Percentiles rank a stretch among this genome's conserved stretches.
Evolutionary conservation across 2,329 filamentous ascomycete genomes (phyloP).

Genomic region (Chaetomium globosum): DNA sequence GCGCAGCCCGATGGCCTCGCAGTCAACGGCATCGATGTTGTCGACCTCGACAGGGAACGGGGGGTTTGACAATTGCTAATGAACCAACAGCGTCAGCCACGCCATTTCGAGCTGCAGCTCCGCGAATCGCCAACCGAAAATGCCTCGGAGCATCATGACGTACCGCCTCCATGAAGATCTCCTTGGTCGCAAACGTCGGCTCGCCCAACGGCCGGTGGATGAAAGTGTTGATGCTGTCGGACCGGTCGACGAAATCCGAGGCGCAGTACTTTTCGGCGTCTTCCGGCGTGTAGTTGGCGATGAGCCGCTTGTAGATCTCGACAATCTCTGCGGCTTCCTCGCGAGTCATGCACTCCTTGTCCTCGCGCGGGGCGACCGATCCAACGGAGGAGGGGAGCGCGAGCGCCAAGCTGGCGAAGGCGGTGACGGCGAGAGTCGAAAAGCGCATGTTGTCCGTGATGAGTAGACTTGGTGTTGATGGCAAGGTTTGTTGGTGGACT

Average conservation of each 20-base stretch:
- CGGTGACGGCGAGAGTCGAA: conserved; percentile 29
- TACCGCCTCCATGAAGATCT: conserved; percentile 40
- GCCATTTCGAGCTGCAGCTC: background rate
- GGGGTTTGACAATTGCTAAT: conserved; percentile 35
- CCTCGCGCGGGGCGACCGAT: conserved; percentile 26
- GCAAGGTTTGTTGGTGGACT: background rate
- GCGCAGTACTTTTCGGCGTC: conserved; percentile 40
- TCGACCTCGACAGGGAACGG: conserved; percentile 40
- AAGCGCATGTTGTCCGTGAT: conserved; percentile 33
- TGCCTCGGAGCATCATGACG: background rate
- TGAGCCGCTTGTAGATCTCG: conserved; percentile 39
- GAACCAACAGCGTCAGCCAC: background rate
- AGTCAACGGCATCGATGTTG: conserved; percentile 40
- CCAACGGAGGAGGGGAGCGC: conserved; percentile 32
- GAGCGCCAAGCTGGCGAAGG: conserved; percentile 35
- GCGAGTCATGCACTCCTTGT: conserved; percentile 35
- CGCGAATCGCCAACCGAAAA: background rate
- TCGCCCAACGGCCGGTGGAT: conserved; percentile 39
- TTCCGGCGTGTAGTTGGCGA: conserved; percentile 39
- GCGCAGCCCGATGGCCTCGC: conserved; percentile 38
- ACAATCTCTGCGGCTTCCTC: conserved; percentile 38
- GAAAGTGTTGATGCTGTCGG: conserved; percentile 44
- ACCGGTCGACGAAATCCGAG: conserved; percentile 40
- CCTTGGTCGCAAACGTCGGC: conserved; percentile 41
- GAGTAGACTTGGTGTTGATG: background rate